Evolutionary conservation across 495 filamentous ascomycete species (phyloP).

Genomic region (Hamigera avellanea): DNA sequence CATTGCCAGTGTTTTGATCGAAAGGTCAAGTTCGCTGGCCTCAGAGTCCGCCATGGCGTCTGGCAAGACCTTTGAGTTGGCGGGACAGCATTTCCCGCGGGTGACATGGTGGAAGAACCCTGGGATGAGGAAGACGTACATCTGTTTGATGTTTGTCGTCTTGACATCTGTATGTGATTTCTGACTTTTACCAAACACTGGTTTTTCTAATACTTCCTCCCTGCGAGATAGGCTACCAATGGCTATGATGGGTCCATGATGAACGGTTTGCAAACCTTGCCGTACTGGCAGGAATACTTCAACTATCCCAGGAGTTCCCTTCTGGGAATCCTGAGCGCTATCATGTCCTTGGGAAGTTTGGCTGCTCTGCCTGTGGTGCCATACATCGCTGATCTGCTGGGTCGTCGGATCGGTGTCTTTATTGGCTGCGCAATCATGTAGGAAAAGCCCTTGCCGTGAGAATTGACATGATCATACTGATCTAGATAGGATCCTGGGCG

Average conservation of each 20-base stretch:
- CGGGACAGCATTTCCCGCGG: slow-evolving; percentile 25
- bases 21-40: too few species aligned
- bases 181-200: too few species aligned
- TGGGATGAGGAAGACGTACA: slow-evolving; percentile 26
- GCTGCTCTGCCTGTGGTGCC: slow-evolving; percentile 54
- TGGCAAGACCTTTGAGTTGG: slow-evolving; percentile 22
- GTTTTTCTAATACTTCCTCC: background rate
- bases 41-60: too few species aligned
- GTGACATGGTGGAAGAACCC: slow-evolving; percentile 29
- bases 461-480: slow-evolving; percentile 28
- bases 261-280: slow-evolving; percentile 28
- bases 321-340: slow-evolving; percentile 53
- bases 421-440: slow-evolving; percentile 54
- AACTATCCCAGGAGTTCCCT: slow-evolving; percentile 36
- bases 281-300: slow-evolving; percentile 26
- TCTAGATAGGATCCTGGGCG: slow-evolving; percentile 34
- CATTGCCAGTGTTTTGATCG: too few species aligned
- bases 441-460: slow-evolving; percentile 36
- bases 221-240: slow-evolving; percentile 34
- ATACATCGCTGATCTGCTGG: slow-evolving; percentile 47
- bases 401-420: slow-evolving; percentile 49
- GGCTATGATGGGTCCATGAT: slow-evolving; percentile 53
- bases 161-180: slow-evolving; percentile 20
- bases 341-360: slow-evolving; percentile 58
- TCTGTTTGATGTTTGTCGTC: slow-evolving; percentile 24